Evolutionary conservation across 345 rosid genomes (phyloP), one percentile per base, ranked within the genome.

Genomic region (thale cress (Arabidopsis thaliana)): DNA sequence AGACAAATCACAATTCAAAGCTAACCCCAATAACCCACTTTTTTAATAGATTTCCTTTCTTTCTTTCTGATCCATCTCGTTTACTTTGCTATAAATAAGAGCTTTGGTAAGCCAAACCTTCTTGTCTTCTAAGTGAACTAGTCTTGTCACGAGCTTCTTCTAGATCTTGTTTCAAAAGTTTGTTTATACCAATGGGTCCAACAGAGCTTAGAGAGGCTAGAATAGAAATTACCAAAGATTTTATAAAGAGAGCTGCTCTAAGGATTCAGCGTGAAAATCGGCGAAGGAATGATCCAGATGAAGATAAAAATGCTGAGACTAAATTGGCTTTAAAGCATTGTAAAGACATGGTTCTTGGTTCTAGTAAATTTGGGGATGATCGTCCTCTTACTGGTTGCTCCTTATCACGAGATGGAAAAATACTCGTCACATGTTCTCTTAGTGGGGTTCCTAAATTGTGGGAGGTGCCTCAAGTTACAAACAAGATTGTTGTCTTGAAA

Each of bases 331-430:
- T 91, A 63, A 80, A 55, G 60, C 90, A 89, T 73, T 96, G 87
- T 5, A 88, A 78, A 78, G 82, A 67, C 72, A 80, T 89, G 83
- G 83, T 66, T 48, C 97, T 96, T 67, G 89, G 91, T 78, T 85
- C 89, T 80, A 89, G 97, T 77, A 93, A 85, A 73, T 84, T 91
- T 75, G 97, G 97, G 2, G 97, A 93, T 79, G 96, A 91, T 67
- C 83, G 96, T 44, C 97, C 98, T 28, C 95, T 93, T 25, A 87
- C 96, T 38, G 91, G 99, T 41, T 96, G 97, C 77, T 89, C 99
- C 72, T 91, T 89, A 81, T 91, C 99, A 0, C 79, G 75, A 3
- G 88, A 89, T 85, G 96, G 98, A 53, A 79, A 87, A 53, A 75
- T 89, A 53, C 96, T 95, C 46, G 98, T 93, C 59, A 95, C 99